Percentiles rank a stretch among this genome's conserved stretches.
phyloP scores from a whole-genome alignment of 257 asterid species.

The Lavandula angustifolia region DNA sequence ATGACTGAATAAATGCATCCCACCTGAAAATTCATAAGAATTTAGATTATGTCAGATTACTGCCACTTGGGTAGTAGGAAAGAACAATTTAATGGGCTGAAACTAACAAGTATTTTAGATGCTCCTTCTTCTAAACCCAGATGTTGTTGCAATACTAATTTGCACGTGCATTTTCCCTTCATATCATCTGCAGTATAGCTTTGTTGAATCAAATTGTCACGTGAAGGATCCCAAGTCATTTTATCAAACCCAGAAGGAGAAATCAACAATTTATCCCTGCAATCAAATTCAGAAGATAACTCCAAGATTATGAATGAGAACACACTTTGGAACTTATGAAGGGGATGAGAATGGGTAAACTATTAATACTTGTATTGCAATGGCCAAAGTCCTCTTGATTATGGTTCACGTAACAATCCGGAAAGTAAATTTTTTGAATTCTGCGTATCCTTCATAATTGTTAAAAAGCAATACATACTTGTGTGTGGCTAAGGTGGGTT shows the following conservation, averaged over 20 bases:
- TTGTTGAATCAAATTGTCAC: slow-evolving; percentile 60
- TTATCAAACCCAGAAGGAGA: slow-evolving; percentile 69
- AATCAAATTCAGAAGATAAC: slow-evolving; percentile 32
- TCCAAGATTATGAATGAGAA: slow-evolving; percentile 16
- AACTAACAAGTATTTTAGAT: slow-evolving; percentile 61
- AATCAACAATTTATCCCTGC: slow-evolving; percentile 66
- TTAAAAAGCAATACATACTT: slow-evolving; percentile 45
- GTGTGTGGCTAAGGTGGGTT: slow-evolving; percentile 61
- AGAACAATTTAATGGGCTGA: slow-evolving; percentile 8
- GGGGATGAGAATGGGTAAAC: slow-evolving; percentile 1
- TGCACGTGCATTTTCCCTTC: slow-evolving; percentile 68
- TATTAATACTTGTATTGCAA: slow-evolving; percentile 21
- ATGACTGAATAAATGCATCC: slow-evolving; percentile 64
- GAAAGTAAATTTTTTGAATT: slow-evolving; percentile 21
- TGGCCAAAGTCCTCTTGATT: slow-evolving; percentile 11
- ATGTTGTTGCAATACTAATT: slow-evolving; percentile 56
- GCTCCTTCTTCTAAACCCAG: slow-evolving; percentile 50
- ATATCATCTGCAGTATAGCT: slow-evolving; percentile 56
- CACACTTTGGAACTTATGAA: slow-evolving; percentile 12
- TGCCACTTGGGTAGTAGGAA: not conserved
- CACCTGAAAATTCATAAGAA: slow-evolving; percentile 50
- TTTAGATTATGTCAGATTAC: slow-evolving; percentile 5
- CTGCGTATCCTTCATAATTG: slow-evolving; percentile 21
- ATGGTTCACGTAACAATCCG: not conserved
- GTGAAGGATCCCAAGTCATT: slow-evolving; percentile 76